These are phyloP conservation scores for Trichothecium sympodiale DNA, from an alignment of 2,329 filamentous ascomycete genomes.

Conservation along the genomic window DNA sequence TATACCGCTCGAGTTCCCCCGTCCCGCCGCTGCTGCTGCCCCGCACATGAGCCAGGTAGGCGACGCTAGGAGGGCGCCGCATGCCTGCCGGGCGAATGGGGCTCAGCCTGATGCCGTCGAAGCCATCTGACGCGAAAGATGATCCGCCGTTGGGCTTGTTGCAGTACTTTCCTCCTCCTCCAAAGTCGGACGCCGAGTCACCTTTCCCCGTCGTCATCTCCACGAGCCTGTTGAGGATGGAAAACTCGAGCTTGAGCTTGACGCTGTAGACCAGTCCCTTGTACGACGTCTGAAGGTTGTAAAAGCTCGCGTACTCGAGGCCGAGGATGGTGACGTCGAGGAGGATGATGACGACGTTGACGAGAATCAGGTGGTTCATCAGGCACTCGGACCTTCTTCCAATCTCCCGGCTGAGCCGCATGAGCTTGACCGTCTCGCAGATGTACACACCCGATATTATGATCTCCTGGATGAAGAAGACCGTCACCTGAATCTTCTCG, in stretches of 20 bases:
- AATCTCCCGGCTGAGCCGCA: conserved; percentile 16
- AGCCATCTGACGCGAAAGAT: neutral
- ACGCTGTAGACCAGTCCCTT: conserved; percentile 16
- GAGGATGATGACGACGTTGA: conserved; percentile 26
- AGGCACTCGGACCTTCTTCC: conserved; percentile 2
- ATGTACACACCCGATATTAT: conserved; percentile 43
- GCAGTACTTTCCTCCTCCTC: neutral
- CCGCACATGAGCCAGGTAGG: neutral
- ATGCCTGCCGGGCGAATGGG: neutral
- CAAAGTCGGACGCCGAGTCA: neutral
- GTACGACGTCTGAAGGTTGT: conserved; percentile 16
- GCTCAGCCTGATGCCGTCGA: neutral
- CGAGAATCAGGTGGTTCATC: conserved; percentile 22
- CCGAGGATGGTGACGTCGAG: conserved; percentile 23
- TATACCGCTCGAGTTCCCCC: neutral
- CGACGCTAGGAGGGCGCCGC: neutral
- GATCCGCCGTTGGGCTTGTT: neutral
- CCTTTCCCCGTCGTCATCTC: conserved; percentile 6
- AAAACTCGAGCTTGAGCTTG: conserved; percentile 19
- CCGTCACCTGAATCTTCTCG: conserved; percentile 44
- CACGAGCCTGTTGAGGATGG: conserved; percentile 17
- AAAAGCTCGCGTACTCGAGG: conserved; percentile 14
- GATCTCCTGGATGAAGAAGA: conserved; percentile 45
- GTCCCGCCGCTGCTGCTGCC: neutral
- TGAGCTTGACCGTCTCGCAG: conserved; percentile 36